These are phyloP conservation scores for Chamaenerion angustifolium DNA, from an alignment of 345 rosid species.

Conservation along the genomic window DNA sequence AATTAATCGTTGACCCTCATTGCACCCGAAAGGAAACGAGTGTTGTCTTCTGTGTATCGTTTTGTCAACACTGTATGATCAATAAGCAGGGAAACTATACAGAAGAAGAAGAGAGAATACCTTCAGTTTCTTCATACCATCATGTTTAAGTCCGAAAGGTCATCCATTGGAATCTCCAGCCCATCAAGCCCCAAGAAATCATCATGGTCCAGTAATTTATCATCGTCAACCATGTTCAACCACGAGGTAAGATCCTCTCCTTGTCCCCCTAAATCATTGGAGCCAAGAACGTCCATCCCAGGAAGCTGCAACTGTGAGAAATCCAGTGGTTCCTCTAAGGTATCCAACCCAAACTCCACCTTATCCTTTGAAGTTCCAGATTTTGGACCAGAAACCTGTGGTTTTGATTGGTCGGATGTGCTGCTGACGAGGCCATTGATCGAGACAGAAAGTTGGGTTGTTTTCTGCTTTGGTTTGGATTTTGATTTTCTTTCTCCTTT, in stretches of 20 bases:
- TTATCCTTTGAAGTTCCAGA: slow-evolving; percentile 30
- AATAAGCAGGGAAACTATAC: slow-evolving; percentile 45
- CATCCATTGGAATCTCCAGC: slow-evolving; percentile 98
- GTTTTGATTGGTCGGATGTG: slow-evolving; percentile 49
- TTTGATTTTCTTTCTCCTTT: slow-evolving; percentile 88
- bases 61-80: slow-evolving; percentile 41
- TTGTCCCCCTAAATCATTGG: slow-evolving; percentile 33
- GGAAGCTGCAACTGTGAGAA: slow-evolving; percentile 60
- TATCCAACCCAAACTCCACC: slow-evolving; percentile 47
- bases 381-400: slow-evolving; percentile 33
- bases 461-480: slow-evolving; percentile 87
- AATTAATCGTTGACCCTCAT: slow-evolving; percentile 17
- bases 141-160: slow-evolving; percentile 90
- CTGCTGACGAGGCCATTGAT: slow-evolving; percentile 57
- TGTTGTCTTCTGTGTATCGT: slow-evolving; percentile 13
- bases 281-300: slow-evolving; percentile 42
- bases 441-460: slow-evolving; percentile 59
- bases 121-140: slow-evolving; percentile 50
- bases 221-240: slow-evolving; percentile 82
- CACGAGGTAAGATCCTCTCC: slow-evolving; percentile 84
- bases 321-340: slow-evolving; percentile 59
- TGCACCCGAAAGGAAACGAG: slow-evolving; percentile 27
- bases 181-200: slow-evolving; percentile 51
- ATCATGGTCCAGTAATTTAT: slow-evolving; percentile 59
- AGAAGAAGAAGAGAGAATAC: slow-evolving; percentile 10